Evolutionary conservation across 495 filamentous ascomycete genomes (phyloP).

Genomic region (Aspergillus biplanus): DNA sequence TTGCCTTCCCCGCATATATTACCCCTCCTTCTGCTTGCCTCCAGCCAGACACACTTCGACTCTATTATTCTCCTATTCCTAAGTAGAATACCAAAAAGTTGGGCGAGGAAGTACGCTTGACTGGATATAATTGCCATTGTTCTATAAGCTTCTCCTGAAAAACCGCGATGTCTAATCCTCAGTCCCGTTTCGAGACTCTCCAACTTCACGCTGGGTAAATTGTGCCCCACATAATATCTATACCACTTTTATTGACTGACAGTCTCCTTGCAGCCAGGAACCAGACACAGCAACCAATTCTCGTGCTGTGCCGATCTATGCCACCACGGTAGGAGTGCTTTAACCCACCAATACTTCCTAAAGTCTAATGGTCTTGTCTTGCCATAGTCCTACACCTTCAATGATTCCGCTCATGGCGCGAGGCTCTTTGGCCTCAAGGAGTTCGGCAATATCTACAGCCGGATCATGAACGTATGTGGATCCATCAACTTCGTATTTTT

Average conservation of each 20-base stretch:
- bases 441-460: constrained; percentile 97
- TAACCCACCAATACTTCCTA: not conserved
- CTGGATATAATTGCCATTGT: not conserved
- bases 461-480: constrained; percentile 82
- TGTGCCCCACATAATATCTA: not conserved
- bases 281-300: constrained; percentile 86
- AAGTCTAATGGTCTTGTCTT: not conserved
- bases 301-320: constrained; percentile 95
- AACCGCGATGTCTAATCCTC: constrained; percentile 37
- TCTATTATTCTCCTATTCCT: not conserved
- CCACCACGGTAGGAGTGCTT: constrained; percentile 69
- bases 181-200: constrained; percentile 80
- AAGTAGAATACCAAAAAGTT: not conserved
- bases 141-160: not conserved
- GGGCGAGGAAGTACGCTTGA: not conserved
- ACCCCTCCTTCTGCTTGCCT: constrained; percentile 11
- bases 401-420: constrained; percentile 95
- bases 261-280: constrained; percentile 63
- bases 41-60: not conserved
- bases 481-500: not conserved
- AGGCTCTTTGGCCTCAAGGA: constrained; percentile 97
- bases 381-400: constrained; percentile 82
- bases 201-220: constrained; percentile 93
- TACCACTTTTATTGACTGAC: constrained; percentile 6
- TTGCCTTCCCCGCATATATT: constrained; percentile 13